Evolutionary conservation across 495 filamentous ascomycete species (phyloP).

Genomic region (Xylaria flabelliformis): DNA sequence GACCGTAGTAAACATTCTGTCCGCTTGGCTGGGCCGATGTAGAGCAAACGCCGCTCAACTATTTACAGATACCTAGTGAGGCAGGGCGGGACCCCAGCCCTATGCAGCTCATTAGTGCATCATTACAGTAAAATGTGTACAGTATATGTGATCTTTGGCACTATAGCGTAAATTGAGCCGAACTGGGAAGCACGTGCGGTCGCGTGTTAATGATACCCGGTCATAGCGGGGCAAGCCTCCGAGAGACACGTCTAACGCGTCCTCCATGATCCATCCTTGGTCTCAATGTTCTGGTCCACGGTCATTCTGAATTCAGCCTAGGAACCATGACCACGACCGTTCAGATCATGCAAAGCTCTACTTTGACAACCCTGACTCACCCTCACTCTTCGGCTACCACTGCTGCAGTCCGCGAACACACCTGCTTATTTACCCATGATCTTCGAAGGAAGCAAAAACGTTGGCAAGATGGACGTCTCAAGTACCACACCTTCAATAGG

Average conservation of each 20-base stretch:
- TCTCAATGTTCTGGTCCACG: background rate
- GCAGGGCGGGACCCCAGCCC: no score
- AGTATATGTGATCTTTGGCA: background rate
- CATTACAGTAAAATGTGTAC: background rate
- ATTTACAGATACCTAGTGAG: background rate
- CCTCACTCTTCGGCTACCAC: constrained; percentile 59
- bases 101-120: no score
- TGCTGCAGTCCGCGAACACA: constrained; percentile 77
- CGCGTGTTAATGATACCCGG: background rate
- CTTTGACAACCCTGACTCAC: constrained; percentile 35
- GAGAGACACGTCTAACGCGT: constrained; percentile 8
- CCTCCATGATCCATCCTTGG: background rate
- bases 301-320: background rate
- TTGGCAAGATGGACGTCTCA: constrained; percentile 90
- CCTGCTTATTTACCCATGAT: constrained; percentile 86
- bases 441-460: constrained; percentile 84
- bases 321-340: constrained; percentile 31
- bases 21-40: background rate
- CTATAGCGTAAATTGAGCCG: background rate
- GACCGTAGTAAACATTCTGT: background rate
- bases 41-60: background rate
- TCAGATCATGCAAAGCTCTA: constrained; percentile 34
- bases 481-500: constrained; percentile 90
- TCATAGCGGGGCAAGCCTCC: constrained; percentile 6
- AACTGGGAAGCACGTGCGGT: constrained; percentile 15